These are phyloP conservation scores for Pholiota microspora DNA, from an alignment of 768 basidiomycete genomes.

Conservation along the genomic window DNA sequence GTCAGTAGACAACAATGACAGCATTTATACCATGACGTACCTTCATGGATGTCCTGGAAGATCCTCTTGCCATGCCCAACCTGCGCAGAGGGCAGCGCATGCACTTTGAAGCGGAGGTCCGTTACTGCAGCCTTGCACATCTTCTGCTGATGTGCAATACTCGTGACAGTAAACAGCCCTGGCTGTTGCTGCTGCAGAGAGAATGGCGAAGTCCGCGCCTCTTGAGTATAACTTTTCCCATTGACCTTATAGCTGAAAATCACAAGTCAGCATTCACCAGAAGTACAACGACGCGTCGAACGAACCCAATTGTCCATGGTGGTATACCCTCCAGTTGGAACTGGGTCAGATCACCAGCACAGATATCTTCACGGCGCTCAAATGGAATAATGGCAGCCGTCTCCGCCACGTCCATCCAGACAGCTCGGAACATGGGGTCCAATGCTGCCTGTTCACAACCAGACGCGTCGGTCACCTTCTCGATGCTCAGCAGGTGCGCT, in stretches of 20 bases:
- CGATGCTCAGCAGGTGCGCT: slow-evolving; percentile 75
- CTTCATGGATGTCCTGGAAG: slow-evolving; percentile 88
- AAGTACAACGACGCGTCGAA: slow-evolving; percentile 5
- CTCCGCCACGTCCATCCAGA: slow-evolving; percentile 95
- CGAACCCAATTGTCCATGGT: slow-evolving; percentile 87
- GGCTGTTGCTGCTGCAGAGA: slow-evolving; percentile 78
- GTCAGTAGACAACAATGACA: background rate
- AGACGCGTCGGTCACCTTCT: slow-evolving; percentile 76
- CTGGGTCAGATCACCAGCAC: slow-evolving; percentile 85
- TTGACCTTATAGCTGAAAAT: slow-evolving; percentile 73
- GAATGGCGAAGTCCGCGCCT: slow-evolving; percentile 79
- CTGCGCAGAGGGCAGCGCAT: slow-evolving; percentile 83
- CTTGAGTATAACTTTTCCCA: slow-evolving; percentile 68
- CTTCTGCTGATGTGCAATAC: slow-evolving; percentile 90
- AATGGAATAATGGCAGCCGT: slow-evolving; percentile 90
- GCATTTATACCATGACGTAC: slow-evolving; percentile 42
- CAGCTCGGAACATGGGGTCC: slow-evolving; percentile 55
- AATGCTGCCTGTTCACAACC: slow-evolving; percentile 75
- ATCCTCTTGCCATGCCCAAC: slow-evolving; percentile 83
- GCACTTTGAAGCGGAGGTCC: slow-evolving; percentile 72
- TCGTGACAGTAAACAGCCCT: slow-evolving; percentile 83
- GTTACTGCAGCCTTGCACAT: slow-evolving; percentile 83
- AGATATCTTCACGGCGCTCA: slow-evolving; percentile 75
- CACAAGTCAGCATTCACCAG: background rate
- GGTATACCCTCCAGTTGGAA: slow-evolving; percentile 94